Conservation (phyloP, 2,329 filamentous ascomycete genomes). For the Colletotrichum sp. region DNA sequence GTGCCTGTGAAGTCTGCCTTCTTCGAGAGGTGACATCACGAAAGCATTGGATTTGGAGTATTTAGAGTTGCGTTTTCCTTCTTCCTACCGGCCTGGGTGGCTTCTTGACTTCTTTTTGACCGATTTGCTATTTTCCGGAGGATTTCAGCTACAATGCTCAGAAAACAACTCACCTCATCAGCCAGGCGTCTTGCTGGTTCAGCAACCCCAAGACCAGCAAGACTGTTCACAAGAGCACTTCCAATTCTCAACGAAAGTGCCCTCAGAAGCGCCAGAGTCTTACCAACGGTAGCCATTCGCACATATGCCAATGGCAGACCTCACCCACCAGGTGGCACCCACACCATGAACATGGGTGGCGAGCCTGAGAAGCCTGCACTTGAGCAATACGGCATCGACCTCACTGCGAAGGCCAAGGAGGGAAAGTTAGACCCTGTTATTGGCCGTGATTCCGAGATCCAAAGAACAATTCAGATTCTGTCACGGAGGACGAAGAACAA, state of each 20-base stretch:
- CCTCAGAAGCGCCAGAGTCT: slow-evolving; percentile 25
- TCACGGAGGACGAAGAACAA: slow-evolving; percentile 96
- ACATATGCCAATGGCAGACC: slow-evolving; percentile 75
- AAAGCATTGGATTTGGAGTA: background rate
- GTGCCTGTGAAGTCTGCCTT: slow-evolving; percentile 26
- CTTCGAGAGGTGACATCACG: slow-evolving; percentile 7
- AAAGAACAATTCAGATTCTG: slow-evolving; percentile 91
- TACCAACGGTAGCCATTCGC: slow-evolving; percentile 49
- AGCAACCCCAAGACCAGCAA: slow-evolving; percentile 30
- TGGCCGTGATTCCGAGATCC: slow-evolving; percentile 88
- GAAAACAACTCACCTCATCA: slow-evolving; percentile 42
- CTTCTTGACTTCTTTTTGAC: background rate
- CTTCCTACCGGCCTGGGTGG: background rate
- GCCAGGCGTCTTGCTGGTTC: slow-evolving; percentile 40
- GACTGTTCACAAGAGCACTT: slow-evolving; percentile 17
- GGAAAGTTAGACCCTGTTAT: slow-evolving; percentile 97
- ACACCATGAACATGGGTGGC: slow-evolving; percentile 87
- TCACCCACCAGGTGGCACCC: slow-evolving; percentile 88
- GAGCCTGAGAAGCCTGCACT: slow-evolving; percentile 82
- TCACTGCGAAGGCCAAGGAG: slow-evolving; percentile 82
- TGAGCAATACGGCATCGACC: slow-evolving; percentile 89
- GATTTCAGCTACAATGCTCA: slow-evolving; percentile 37
- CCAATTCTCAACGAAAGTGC: background rate
- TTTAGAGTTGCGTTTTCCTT: background rate
- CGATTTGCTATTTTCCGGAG: background rate